Evolutionary conservation across 257 asterid genomes (phyloP).

Genomic region (Buddleja alternifolia): DNA sequence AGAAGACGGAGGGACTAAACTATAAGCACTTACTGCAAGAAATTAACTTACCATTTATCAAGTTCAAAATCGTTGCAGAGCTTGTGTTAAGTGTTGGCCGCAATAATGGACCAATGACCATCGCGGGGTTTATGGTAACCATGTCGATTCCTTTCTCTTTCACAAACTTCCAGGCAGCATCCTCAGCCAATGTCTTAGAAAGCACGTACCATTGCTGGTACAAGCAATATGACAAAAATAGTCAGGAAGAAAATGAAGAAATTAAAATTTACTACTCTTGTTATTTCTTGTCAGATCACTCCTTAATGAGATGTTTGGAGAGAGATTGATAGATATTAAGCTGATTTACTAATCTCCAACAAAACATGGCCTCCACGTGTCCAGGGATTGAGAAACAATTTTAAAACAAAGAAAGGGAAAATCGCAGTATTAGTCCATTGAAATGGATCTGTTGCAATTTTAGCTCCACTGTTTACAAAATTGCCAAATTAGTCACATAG

Average conservation of each 20-base stretch:
- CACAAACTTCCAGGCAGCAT: constrained; percentile 64
- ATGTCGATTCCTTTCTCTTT: constrained; percentile 58
- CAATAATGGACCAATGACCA: constrained; percentile 61
- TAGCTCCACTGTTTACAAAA: too few relatives aligned
- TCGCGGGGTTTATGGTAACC: constrained; percentile 57
- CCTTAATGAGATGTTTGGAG: neutral
- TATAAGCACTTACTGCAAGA: neutral
- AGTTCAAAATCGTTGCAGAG: constrained; percentile 44
- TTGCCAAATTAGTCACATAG: too few relatives aligned
- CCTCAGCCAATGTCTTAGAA: constrained; percentile 68
- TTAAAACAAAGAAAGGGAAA: neutral
- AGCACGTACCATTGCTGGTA: constrained; percentile 60
- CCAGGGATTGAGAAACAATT: neutral
- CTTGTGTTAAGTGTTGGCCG: constrained; percentile 69
- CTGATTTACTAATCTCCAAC: neutral
- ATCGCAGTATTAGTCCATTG: too few relatives aligned
- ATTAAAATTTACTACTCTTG: neutral
- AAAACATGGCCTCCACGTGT: neutral
- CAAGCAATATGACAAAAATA: neutral
- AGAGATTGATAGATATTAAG: neutral
- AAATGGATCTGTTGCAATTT: too few relatives aligned
- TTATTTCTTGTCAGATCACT: neutral
- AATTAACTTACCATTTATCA: constrained; percentile 48
- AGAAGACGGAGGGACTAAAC: neutral
- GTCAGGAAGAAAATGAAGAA: neutral